Evolutionary conservation across 371 early-diverging fungal species (phyloP).

Genomic region (Gilbertella persicaria): DNA sequence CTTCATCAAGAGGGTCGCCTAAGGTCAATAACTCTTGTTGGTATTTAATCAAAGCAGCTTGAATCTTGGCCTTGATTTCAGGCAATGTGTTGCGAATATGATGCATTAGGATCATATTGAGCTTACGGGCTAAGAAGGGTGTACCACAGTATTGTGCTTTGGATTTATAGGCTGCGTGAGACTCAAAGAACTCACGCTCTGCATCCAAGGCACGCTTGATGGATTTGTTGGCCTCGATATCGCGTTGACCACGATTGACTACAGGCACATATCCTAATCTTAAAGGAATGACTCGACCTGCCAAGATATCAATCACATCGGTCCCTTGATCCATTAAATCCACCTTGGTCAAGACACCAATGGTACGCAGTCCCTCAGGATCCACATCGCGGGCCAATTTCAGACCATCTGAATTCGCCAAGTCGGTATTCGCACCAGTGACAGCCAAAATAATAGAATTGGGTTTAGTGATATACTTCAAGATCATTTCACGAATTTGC

Average conservation of each 20-base stretch:
- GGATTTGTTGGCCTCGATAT: conserved; percentile 90
- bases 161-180: conserved; percentile 89
- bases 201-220: conserved; percentile 86
- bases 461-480: conserved; percentile 92
- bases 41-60: conserved; percentile 83
- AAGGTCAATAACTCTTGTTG: conserved; percentile 80
- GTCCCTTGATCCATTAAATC: conserved; percentile 99
- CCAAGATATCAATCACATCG: conserved; percentile 98
- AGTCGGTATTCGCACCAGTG: conserved; percentile 96
- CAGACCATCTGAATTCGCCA: conserved; percentile 98
- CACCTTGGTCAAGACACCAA: conserved; percentile 99
- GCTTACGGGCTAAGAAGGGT: conserved; percentile 92
- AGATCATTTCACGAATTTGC: conserved; percentile 95
- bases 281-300: conserved; percentile 95
- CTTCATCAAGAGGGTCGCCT: conserved; percentile 90
- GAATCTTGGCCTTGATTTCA: conserved; percentile 96
- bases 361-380: conserved; percentile 96
- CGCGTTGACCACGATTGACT: conserved; percentile 96
- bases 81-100: conserved; percentile 95
- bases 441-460: conserved; percentile 98
- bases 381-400: conserved; percentile 97
- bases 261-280: conserved; percentile 94
- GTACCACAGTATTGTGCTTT: conserved; percentile 99
- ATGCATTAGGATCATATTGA: conserved; percentile 97
- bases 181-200: conserved; percentile 93